Evolutionary conservation across 257 asterid genomes (phyloP).

Genomic region (Solanum chiquidenum): DNA sequence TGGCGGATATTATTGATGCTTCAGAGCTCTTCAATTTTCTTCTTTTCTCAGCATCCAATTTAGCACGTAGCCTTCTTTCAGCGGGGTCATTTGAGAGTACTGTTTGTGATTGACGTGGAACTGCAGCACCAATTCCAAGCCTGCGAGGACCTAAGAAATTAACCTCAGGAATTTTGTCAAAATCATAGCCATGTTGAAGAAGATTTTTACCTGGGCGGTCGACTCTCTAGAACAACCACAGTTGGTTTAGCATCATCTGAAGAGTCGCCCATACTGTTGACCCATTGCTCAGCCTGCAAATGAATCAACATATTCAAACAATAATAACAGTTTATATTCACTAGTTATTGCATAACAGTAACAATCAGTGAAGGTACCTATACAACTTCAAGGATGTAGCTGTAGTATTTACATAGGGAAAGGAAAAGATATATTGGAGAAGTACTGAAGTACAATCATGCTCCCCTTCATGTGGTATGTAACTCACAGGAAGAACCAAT

Average conservation of each 20-base stretch:
- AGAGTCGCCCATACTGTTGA: constrained; percentile 48
- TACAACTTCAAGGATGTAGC: background rate
- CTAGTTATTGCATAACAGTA: background rate
- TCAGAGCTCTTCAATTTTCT: constrained; percentile 25
- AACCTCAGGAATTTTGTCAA: background rate
- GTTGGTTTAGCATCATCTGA: constrained; percentile 19
- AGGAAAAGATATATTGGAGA: background rate
- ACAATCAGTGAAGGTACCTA: background rate
- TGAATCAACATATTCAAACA: background rate
- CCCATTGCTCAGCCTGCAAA: constrained; percentile 82
- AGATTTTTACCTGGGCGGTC: constrained; percentile 61
- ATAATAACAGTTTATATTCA: background rate
- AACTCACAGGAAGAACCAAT: background rate
- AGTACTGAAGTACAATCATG: background rate
- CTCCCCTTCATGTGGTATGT: background rate
- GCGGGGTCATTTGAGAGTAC: constrained; percentile 38
- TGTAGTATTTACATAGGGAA: background rate
- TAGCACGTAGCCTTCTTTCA: constrained; percentile 53
- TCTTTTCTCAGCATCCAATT: constrained; percentile 37
- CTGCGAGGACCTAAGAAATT: constrained; percentile 20
- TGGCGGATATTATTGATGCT: constrained; percentile 19
- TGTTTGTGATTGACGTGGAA: constrained; percentile 39
- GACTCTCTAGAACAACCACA: constrained; percentile 41
- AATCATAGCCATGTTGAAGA: background rate
- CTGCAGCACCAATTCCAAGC: constrained; percentile 86